phyloP scores from a whole-genome alignment of 2,329 filamentous ascomycete genomes.

The Epichloe scottii region DNA sequence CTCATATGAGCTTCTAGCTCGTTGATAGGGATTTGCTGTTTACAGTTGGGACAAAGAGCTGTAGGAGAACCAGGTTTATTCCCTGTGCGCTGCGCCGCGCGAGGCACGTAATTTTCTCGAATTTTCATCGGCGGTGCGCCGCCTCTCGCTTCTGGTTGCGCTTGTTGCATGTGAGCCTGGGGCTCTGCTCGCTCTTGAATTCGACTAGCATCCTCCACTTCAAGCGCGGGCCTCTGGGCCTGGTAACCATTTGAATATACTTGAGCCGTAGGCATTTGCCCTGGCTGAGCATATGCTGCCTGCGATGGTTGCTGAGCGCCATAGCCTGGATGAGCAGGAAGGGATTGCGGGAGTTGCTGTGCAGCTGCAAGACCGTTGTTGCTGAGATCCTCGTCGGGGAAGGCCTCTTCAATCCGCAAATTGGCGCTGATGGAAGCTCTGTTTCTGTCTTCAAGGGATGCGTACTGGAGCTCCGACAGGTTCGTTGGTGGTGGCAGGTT shows the following conservation, averaged over 20 bases:
- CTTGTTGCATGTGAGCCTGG: slow-evolving; percentile 55
- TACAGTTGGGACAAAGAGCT: slow-evolving; percentile 84
- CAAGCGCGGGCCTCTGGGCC: slow-evolving; percentile 28
- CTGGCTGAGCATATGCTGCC: slow-evolving; percentile 19
- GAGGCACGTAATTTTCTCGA: slow-evolving; percentile 81
- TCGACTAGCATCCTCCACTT: slow-evolving; percentile 50
- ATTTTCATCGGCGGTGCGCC: slow-evolving; percentile 70
- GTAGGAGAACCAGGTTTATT: slow-evolving; percentile 52
- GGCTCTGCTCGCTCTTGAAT: slow-evolving; percentile 52
- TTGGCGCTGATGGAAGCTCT: slow-evolving; percentile 73
- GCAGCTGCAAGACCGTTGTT: slow-evolving; percentile 35
- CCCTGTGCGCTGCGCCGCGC: slow-evolving; percentile 60
- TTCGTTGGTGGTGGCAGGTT: slow-evolving; percentile 82
- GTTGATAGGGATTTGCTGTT: slow-evolving; percentile 73
- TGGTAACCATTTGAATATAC: slow-evolving; percentile 14
- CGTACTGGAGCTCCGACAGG: slow-evolving; percentile 82
- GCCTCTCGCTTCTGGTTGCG: slow-evolving; percentile 64
- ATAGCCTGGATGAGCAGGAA: slow-evolving; percentile 32
- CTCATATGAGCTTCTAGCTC: slow-evolving; percentile 89
- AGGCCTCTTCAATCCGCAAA: slow-evolving; percentile 85
- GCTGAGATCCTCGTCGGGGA: slow-evolving; percentile 56
- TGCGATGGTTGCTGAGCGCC: slow-evolving; percentile 22
- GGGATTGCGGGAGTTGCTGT: slow-evolving; percentile 25
- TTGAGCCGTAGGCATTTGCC: slow-evolving; percentile 27
- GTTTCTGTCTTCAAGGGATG: slow-evolving; percentile 89